Base-by-base conservation (phyloP, 2,329 filamentous ascomycete species). In the Rhinocladiella mackenziei region DNA sequence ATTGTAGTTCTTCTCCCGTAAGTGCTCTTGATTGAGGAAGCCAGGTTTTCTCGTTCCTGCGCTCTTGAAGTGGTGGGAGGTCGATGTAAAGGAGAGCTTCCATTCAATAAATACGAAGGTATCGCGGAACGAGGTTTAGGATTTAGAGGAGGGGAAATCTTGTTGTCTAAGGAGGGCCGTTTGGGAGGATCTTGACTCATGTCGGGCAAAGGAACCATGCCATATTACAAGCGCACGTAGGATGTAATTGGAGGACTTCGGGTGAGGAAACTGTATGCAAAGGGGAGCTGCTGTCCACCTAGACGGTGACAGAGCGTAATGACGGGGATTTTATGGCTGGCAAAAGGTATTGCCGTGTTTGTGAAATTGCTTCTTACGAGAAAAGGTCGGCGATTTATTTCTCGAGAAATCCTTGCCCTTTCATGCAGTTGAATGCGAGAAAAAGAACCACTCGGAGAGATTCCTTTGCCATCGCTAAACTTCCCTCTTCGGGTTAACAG, bases 11-110 rank as follows among this genome's bases (percentile, higher is more conserved):
- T 68, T 18, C 67, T 68, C 22, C 67, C 67, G 60, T 78, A 78
- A 10, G 77, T 80, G 5, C 72, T 72, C 54, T 74, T 66, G 48
- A 83, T 82, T 17, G 78, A 76, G 13, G 76, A 71, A 55, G 73
- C 75, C 41, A 81, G 69, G 43, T 65, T 74, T 40, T 81, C 76
- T 22, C 77, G 67, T 57, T 81, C 78, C 54, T 72, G 68, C 31
- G 67, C 68, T 58, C 74, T 66, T 11, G 68, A 67, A 8, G 69
- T 65, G 13, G 69, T 64, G 15, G 48, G 31, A 14, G 49, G 22
- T 22, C 64, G 60, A 34, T 75, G 67, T 23, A 78, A 69, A 34
- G 76, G 72, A 40, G 69, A 73, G 45, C 68, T 66, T 39, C 75
- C 77, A 60, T 81, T 80, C 36, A 74, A 56, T 45, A 81, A 65